Evolutionary conservation across 148 eudicot species (phyloP), one percentile per base, ranked within the genome.

Genomic region (Linanthus parryae): DNA sequence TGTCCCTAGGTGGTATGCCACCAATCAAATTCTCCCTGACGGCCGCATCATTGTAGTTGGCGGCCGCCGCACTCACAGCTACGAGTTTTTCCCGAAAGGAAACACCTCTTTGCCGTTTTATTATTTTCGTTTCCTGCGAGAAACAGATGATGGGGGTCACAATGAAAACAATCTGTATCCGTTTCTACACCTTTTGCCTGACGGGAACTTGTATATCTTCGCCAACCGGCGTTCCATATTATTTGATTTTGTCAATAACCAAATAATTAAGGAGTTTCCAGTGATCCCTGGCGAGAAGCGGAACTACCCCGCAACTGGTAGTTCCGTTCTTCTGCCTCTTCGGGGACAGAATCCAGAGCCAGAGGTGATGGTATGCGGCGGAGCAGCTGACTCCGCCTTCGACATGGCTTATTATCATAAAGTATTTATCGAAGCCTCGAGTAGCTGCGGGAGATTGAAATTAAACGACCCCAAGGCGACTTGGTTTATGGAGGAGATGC

Each of bases 161-260:
- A 76, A 79, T 23, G 96, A 88, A 48, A 88, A 88, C 66, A 88
- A 88, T 72, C 89, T 88, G 21, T 88, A 88, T 59, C 96, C 96
- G 0, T 88, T 88, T 72, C 58, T 88, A 58, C 74, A 81, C 52
- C 56, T 88, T 5, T 42, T 84, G 7, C 94, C 94, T 0, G 85
- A 84, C 52, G 83, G 81, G 0, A 68, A 72, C 37, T 68, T 88
- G 4, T 88, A 64, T 47, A 45, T 88, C 7, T 88, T 88, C 71
- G 96, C 96, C 0, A 84, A 84, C 22, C 80, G 73, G n/a, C 66
- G 80, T 0, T 84, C 94, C 0, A 68, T 88, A 0, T 43, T 62
- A 11, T 58, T 79, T 6, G 68, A 88, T 54, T 84, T 76, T 41
- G 16, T 26, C 0, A 56, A 54, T 5, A 40, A 63, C 1, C 57